Conservation (phyloP, 2,329 filamentous ascomycete species). For the Pestalotiopsis sp. region DNA sequence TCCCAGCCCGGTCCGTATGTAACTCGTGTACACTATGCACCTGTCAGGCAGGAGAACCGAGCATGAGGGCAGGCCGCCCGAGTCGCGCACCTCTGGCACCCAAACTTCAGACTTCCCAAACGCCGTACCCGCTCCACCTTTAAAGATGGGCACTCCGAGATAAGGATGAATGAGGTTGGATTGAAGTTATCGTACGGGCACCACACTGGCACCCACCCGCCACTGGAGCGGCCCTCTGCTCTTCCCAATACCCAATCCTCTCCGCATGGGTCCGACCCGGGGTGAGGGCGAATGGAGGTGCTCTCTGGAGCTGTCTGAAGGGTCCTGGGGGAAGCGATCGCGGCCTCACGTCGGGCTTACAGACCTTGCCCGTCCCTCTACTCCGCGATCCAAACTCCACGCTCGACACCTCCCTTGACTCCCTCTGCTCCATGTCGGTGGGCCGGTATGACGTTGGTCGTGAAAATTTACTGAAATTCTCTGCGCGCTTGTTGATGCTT, state of each 20-base stretch:
- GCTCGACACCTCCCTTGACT: not conserved
- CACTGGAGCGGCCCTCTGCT: not conserved
- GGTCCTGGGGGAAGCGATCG: not conserved
- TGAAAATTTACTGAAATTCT: not conserved
- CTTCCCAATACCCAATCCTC: not conserved
- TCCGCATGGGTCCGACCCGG: conserved; percentile 1
- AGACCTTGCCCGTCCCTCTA: not conserved
- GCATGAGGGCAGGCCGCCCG: not conserved
- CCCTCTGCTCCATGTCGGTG: conserved; percentile 1
- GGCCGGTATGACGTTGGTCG: conserved; percentile 1
- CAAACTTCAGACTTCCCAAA: too few species aligned
- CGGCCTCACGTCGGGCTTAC: conserved; percentile 10
- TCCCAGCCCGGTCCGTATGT: not conserved
- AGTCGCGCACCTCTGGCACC: not conserved
- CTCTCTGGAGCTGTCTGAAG: not conserved
- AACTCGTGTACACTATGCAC: not conserved
- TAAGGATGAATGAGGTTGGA: conserved; percentile 10
- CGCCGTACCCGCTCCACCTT: not conserved
- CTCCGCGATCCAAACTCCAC: conserved; percentile 12
- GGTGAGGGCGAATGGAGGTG: not conserved
- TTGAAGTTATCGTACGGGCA: conserved; percentile 2
- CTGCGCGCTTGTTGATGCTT: not conserved
- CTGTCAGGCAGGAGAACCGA: conserved; percentile 9
- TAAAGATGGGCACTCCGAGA: conserved; percentile 10
- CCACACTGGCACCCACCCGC: not conserved